Base-by-base conservation (phyloP, 768 basidiomycete genomes). In the Mrakia gelida region DNA sequence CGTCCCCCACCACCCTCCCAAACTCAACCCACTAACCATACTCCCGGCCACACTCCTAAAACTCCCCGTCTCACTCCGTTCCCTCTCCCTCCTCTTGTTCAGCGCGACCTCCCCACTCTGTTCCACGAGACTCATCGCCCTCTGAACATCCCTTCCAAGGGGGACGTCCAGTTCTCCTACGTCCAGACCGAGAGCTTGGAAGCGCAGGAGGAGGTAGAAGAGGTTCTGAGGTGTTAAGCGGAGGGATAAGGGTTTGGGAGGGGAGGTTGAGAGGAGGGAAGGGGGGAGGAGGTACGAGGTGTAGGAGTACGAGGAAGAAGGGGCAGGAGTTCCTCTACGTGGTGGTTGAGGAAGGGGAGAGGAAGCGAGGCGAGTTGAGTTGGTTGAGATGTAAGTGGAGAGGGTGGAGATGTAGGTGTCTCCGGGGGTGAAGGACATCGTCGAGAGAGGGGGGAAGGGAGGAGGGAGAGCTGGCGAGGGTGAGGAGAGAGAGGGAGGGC, bases 131-230 rank as follows among this genome's bases (percentile, higher is more conserved):
- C 88, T 90, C 87, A 91, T 91, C 23, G 92, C 92, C 61, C 91
- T 88, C 21, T 77, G 78, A 67, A 91, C 90, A 13, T 92, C 92
- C 79, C 86, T 87, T 81, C 91, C 89, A 73, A 94, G 86, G 30
- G 87, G 88, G 79, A 92, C 89, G 83, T 96, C 94, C 78, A 96
- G 88, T 43, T 91, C 88, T 75, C 93, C 94, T 74, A 93, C 88
- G 75, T 89, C 86, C 71, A 92, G 85, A n/a, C 90, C 91, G 43
- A 92, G 84, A 9, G 90, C 92, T 84, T 96, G 93, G 80, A 95
- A 87, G 63, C 93, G 91, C 85, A 95, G 91, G 78, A 96, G 88
- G 79, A 93, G 85, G 85, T 95, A 96, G 88, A 92, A 93, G 10
- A 96, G 89, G 80, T 91, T 93, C 82, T 93, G 92, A 38, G 88